Evolutionary conservation across 1,284 basidiomycete species (phyloP).

Genomic region (Moesziomyces parantarcticus): DNA sequence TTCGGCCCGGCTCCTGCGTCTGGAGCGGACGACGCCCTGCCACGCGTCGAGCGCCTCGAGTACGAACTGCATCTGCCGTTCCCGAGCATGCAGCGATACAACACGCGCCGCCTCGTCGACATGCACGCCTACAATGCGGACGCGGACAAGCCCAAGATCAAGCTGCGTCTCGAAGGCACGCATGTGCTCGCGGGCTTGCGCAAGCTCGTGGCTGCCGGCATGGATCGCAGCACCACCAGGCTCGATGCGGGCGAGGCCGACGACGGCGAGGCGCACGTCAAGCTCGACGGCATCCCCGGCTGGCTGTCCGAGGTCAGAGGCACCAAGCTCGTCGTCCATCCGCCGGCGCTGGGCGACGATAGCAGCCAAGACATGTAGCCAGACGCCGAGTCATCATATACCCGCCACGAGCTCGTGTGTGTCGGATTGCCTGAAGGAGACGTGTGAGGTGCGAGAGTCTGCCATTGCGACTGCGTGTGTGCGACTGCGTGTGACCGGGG

Average conservation of each 20-base stretch:
- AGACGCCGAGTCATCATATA: background rate
- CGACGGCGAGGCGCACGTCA: slow-evolving; percentile 11
- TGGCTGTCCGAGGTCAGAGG: slow-evolving; percentile 57
- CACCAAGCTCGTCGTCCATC: slow-evolving; percentile 45
- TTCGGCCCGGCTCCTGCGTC: slow-evolving; percentile 25
- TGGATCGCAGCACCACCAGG: slow-evolving; percentile 38
- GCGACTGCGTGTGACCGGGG: too few relatives aligned
- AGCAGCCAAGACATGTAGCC: slow-evolving; percentile 39
- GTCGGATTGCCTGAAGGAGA: background rate
- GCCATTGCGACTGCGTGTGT: background rate
- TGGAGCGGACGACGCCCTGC: slow-evolving; percentile 11
- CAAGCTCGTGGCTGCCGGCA: slow-evolving; percentile 44
- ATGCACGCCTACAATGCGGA: slow-evolving; percentile 44
- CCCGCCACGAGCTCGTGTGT: background rate
- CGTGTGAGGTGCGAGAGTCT: background rate
- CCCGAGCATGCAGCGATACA: slow-evolving; percentile 43
- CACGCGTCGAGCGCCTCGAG: slow-evolving; percentile 46
- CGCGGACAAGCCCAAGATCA: slow-evolving; percentile 41
- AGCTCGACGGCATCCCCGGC: slow-evolving; percentile 42
- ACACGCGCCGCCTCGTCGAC: slow-evolving; percentile 26
- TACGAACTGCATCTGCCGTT: slow-evolving; percentile 52
- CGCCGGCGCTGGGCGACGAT: slow-evolving; percentile 25
- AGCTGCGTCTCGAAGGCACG: slow-evolving; percentile 47
- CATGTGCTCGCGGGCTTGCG: slow-evolving; percentile 53
- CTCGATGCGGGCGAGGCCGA: slow-evolving; percentile 27